Conservation (phyloP, 108 stramenopile genomes). For the Fragilaria radians region DNA sequence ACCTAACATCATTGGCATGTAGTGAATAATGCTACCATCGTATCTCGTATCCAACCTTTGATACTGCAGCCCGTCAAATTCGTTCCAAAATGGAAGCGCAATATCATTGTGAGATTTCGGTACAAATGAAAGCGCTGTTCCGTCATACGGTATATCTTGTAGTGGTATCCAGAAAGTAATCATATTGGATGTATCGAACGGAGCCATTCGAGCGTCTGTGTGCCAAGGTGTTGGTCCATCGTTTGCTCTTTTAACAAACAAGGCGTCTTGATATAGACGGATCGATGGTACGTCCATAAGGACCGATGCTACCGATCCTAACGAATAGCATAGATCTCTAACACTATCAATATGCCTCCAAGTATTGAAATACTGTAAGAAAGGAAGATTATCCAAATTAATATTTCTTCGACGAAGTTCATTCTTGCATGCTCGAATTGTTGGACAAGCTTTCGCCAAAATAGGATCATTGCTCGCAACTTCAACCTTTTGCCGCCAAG, state of each 20-base stretch:
- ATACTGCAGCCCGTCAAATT: constrained; percentile 37
- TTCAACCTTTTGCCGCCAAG: constrained; percentile 80
- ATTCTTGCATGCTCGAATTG: constrained; percentile 41
- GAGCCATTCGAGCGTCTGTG: constrained; percentile 81
- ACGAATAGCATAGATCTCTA: constrained; percentile 28
- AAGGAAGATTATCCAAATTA: constrained; percentile 44
- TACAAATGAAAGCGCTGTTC: constrained; percentile 63
- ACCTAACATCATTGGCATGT: constrained; percentile 71
- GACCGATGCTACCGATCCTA: constrained; percentile 47
- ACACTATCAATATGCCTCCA: constrained; percentile 48
- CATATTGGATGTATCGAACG: constrained; percentile 79
- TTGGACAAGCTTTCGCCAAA: constrained; percentile 22
- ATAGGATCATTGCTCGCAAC: constrained; percentile 42
- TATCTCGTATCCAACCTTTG: constrained; percentile 56
- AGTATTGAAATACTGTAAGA: constrained; percentile 82
- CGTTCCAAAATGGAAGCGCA: constrained; percentile 83
- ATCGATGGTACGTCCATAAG: constrained; percentile 59
- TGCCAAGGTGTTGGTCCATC: constrained; percentile 88
- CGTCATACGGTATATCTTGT: constrained; percentile 43
- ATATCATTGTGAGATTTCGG: constrained; percentile 71
- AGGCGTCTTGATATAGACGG: constrained; percentile 77
- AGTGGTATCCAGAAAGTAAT: constrained; percentile 87
- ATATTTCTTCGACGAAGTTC: constrained; percentile 42
- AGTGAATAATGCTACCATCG: constrained; percentile 24
- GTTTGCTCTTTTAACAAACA: constrained; percentile 67